Evolutionary conservation across 148 eudicot species (phyloP), one percentile per base, ranked within the genome.

Genomic region (Beta vulgaris): DNA sequence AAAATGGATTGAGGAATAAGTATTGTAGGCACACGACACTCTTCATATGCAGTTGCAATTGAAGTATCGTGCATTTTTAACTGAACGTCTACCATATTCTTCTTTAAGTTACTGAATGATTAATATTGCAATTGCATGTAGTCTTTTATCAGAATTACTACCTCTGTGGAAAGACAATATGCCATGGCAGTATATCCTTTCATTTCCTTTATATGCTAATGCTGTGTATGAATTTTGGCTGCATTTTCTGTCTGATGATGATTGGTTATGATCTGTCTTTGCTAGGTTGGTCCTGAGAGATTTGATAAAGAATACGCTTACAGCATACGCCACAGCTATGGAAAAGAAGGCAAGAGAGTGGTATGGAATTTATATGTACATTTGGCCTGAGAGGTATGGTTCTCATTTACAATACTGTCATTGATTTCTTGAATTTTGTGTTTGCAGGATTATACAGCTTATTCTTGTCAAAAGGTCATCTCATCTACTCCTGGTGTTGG

Each of bases 221-320:
- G 58, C 54, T 19, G 49, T 28, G 29, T 73, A 36, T 74, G 19
- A 14, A 5, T 68, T 1, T 7, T 49, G 11, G 2, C 19, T 68
- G 29, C 57, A 21, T 39, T 23, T 29, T 46, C 21, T 62, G 19
- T 25, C 65, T 68, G 42, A 28, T 57, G 57, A 36, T 60, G 12
- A 29, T 48, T 69, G 48, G 54, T 74, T 51, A 26, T 69, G 36
- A 23, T 78, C 62, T 73, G n/a, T 64, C 37, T 63, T 13, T 79
- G 77, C 67, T 80, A 96, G 98, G 88, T 92, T 84, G 98, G 98
- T 36, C 79, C 88, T 75, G 99, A 96, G 79, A 92, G 91, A 83
- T 96, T 96, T 77, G 97, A 96, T 77, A 96, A 92, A 83, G 99
- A 96, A 78, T 96, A 96, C 78, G 94, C 99, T 73, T 92, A 96